Evolutionary conservation across 1,284 basidiomycete species (phyloP).

Genomic region (Ceratobasidium papillatum): DNA sequence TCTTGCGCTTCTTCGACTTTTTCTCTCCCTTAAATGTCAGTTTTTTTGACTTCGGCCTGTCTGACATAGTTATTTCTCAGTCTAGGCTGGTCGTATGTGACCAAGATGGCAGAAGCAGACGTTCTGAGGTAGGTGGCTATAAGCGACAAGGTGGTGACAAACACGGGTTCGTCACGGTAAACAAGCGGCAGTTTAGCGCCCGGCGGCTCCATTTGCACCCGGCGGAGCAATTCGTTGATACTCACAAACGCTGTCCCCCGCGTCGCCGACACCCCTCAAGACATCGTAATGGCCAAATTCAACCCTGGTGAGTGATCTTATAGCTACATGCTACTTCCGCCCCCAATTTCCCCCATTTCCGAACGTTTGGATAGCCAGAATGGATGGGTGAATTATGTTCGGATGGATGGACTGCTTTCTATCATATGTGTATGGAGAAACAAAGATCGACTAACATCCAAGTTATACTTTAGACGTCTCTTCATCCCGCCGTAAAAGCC

Average conservation of each 20-base stretch:
- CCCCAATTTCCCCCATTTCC: background rate
- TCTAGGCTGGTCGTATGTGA: background rate
- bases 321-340: too few relatives aligned
- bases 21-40: conserved; percentile 91
- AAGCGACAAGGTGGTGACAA: background rate
- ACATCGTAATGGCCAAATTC: conserved; percentile 44
- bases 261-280: conserved; percentile 30
- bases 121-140: background rate
- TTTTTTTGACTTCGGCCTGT: conserved; percentile 69
- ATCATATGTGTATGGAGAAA: conserved; percentile 56
- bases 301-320: conserved; percentile 43
- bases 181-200: background rate
- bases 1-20: conserved; percentile 79
- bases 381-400: conserved; percentile 63
- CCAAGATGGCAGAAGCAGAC: background rate
- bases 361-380: background rate
- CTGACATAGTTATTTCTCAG: conserved; percentile 52
- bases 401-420: conserved; percentile 56
- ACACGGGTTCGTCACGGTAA: background rate
- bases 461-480: conserved; percentile 69
- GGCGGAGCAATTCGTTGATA: conserved; percentile 41
- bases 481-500: conserved; percentile 92
- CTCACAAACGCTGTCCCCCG: conserved; percentile 39
- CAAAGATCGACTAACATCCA: background rate
- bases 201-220: conserved; percentile 35